phyloP scores from a whole-genome alignment of 2,329 filamentous ascomycete species.

The Calonectria pseudoreteaudii region DNA sequence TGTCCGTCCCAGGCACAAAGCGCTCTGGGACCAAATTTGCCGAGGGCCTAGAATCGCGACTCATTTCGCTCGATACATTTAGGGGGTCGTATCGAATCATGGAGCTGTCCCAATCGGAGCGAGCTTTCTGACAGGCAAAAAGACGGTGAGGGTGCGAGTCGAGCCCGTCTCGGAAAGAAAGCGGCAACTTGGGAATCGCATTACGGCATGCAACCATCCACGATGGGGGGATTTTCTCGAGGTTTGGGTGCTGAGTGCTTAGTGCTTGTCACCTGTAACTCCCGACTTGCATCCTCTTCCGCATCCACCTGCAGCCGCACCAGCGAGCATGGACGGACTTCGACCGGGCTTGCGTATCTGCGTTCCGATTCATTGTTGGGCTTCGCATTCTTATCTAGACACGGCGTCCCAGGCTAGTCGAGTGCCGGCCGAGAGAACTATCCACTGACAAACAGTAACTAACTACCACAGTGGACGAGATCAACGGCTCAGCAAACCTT shows the following conservation, averaged over 20 bases:
- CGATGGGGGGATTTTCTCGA: not conserved
- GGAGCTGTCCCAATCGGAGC: constrained; percentile 9
- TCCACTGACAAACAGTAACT: not conserved
- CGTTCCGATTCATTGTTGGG: not conserved
- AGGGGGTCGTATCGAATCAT: not conserved
- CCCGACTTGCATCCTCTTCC: constrained; percentile 17
- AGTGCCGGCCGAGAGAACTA: not conserved
- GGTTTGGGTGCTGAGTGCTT: not conserved
- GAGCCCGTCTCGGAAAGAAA: not conserved
- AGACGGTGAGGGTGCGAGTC: constrained; percentile 23
- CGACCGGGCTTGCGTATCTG: not conserved
- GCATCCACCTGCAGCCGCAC: constrained; percentile 20
- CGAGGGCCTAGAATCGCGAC: not conserved
- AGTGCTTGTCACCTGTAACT: constrained; percentile 11
- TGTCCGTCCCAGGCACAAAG: not conserved
- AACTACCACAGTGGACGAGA: constrained; percentile 7
- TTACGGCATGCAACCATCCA: constrained; percentile 19
- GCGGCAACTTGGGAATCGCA: constrained; percentile 4
- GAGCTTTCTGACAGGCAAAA: constrained; percentile 8
- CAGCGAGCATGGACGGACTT: constrained; percentile 14
- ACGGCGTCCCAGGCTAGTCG: not conserved
- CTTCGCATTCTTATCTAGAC: not conserved
- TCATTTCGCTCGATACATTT: not conserved
- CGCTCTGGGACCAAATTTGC: not conserved
- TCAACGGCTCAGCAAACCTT: constrained; percentile 2